Percentiles rank a stretch among this genome's conserved stretches.
phyloP scores from a whole-genome alignment of 2,329 filamentous ascomycete species.

The Tolypocladium endophyticum region DNA sequence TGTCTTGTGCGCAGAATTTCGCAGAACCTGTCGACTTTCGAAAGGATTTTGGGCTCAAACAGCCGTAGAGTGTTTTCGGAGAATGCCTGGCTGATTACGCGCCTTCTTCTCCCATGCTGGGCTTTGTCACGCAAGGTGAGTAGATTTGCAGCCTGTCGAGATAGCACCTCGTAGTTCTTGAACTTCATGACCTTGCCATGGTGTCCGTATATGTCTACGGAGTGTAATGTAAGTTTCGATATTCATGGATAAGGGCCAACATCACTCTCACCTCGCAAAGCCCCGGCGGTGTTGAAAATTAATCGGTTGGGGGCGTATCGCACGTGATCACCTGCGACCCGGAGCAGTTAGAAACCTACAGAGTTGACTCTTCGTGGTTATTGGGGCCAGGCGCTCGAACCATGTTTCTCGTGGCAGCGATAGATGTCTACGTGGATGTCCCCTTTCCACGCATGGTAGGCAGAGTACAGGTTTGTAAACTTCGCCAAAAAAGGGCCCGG shows the following conservation, averaged over 20 bases:
- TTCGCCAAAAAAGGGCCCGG: conserved; percentile 23
- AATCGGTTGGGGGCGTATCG: conserved; percentile 18
- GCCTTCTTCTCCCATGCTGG: conserved; percentile 5
- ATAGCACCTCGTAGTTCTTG: conserved; percentile 7
- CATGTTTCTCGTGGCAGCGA: conserved; percentile 21
- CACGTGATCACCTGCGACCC: conserved; percentile 9
- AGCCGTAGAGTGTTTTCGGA: conserved; percentile 11
- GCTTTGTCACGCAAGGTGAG: conserved; percentile 5
- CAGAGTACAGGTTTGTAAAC: conserved; percentile 17
- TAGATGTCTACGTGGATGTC: conserved; percentile 23
- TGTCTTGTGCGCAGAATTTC: neutral
- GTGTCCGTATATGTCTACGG: conserved; percentile 7
- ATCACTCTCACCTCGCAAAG: conserved; percentile 1
- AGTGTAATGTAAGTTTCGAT: neutral
- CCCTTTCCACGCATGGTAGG: conserved; percentile 23
- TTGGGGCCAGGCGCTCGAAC: conserved; percentile 5
- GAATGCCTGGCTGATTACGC: conserved; percentile 11
- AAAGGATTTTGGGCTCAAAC: conserved; percentile 7
- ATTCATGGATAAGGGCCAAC: too few species aligned
- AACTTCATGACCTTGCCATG: conserved; percentile 7
- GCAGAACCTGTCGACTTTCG: conserved; percentile 1
- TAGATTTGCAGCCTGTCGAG: conserved; percentile 6
- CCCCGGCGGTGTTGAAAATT: conserved; percentile 5
- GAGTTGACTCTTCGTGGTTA: neutral
- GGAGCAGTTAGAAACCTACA: neutral